A percentile compares a stretch with the other conserved stretches of the same genome.
Conservation (phyloP, 73 alveolate genomes). For the Paramecium primaurelia region DNA sequence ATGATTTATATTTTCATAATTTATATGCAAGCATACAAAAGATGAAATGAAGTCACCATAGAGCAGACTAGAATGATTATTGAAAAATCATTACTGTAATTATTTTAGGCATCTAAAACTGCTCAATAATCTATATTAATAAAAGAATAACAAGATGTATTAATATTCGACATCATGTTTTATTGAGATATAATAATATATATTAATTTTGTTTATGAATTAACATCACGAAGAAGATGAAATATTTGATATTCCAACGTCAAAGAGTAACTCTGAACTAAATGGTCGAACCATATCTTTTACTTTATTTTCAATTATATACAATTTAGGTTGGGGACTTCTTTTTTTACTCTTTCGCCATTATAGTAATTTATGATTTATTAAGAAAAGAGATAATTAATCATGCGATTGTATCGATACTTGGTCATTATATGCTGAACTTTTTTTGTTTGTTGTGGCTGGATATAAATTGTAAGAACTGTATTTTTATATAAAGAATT, state of each 20-base stretch:
- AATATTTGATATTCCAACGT: neutral
- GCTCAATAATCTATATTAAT: no score
- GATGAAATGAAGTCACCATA: no score
- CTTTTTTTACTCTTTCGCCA: neutral
- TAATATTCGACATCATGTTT: neutral
- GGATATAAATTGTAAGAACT: neutral
- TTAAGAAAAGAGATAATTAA: neutral
- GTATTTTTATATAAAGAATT: neutral
- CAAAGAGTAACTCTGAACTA: neutral
- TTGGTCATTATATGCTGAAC: neutral
- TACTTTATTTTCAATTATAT: neutral
- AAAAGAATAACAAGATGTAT: no score
- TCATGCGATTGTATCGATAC: neutral
- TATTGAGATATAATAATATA: neutral
- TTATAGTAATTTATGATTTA: neutral
- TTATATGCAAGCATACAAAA: no score
- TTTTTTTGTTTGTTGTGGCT: neutral
- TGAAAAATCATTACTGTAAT: no score
- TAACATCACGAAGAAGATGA: neutral
- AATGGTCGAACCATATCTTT: neutral
- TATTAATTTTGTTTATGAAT: neutral
- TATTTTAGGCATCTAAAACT: no score
- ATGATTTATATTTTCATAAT: no score
- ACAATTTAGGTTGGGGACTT: neutral
- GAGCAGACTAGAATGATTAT: no score